These are phyloP conservation scores for Metroxylon sagu DNA, from an alignment of 176 grass and related monocot genomes.

Conservation along the genomic window DNA sequence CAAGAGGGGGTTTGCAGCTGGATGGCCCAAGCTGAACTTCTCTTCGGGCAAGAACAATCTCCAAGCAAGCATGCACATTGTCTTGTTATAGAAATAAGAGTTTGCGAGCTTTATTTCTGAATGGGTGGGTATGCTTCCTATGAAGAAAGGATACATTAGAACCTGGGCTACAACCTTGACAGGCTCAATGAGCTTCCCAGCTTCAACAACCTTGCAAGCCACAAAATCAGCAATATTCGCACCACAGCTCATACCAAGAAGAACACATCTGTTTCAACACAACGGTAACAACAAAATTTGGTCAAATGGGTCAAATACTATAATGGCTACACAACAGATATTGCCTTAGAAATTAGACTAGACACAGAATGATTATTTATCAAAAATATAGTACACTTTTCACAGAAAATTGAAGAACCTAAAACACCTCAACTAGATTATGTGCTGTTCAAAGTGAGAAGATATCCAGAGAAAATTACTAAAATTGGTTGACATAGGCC, in stretches of 20 bases:
- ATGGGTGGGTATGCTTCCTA: slow-evolving; percentile 67
- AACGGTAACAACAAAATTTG: not conserved
- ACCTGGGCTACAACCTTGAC: slow-evolving; percentile 86
- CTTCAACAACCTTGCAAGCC: slow-evolving; percentile 52
- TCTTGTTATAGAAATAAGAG: slow-evolving; percentile 88
- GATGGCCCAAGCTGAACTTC: slow-evolving; percentile 74
- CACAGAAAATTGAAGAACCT: too few relatives aligned
- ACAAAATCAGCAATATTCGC: slow-evolving; percentile 85
- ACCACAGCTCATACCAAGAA: slow-evolving; percentile 81
- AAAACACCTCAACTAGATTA: too few relatives aligned
- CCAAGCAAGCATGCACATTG: slow-evolving; percentile 80
- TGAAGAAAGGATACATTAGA: slow-evolving; percentile 96
- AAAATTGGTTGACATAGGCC: too few relatives aligned
- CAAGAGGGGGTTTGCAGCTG: slow-evolving; percentile 61
- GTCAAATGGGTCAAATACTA: not conserved
- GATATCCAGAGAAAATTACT: too few relatives aligned
- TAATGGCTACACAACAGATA: too few relatives aligned
- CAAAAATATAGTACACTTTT: too few relatives aligned
- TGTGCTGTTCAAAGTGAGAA: too few relatives aligned
- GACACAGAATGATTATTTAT: too few relatives aligned
- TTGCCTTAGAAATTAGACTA: too few relatives aligned
- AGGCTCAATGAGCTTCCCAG: slow-evolving; percentile 53
- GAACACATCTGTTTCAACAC: slow-evolving; percentile 64
- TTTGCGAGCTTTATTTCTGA: slow-evolving; percentile 89
- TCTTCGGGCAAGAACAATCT: slow-evolving; percentile 73